These are phyloP conservation scores for Medicago truncatula DNA, from an alignment of 306 rosid species.

Conservation along the genomic window DNA sequence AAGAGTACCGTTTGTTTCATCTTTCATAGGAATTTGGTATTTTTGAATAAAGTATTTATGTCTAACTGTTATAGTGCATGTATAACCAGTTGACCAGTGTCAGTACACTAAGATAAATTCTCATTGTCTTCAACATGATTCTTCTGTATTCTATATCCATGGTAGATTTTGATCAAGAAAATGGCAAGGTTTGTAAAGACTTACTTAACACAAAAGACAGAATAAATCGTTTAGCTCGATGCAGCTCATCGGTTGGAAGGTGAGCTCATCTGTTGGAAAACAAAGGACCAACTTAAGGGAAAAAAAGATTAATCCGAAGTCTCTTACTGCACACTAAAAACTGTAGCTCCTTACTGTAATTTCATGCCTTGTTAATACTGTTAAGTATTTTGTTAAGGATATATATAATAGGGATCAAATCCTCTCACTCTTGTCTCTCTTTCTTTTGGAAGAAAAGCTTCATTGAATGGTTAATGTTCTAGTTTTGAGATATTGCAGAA, in stretches of 20 bases:
- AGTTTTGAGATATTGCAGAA: too few species aligned
- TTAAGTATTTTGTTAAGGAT: too few species aligned
- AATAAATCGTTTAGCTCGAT: conserved; percentile 14
- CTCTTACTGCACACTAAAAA: too few species aligned
- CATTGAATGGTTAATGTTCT: too few species aligned
- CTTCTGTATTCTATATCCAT: conserved; percentile 83
- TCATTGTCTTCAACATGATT: conserved; percentile 57
- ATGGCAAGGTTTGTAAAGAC: conserved; percentile 54
- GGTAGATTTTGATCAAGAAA: conserved; percentile 79
- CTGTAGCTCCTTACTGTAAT: too few species aligned
- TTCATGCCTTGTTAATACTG: too few species aligned
- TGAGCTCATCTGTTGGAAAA: conserved; percentile 26
- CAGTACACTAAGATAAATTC: conserved; percentile 21
- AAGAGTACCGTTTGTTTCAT: background rate
- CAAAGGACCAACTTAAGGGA: too few species aligned
- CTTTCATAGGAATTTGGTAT: background rate
- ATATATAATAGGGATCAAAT: too few species aligned
- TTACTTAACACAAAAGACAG: conserved; percentile 78
- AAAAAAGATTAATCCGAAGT: too few species aligned
- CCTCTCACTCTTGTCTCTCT: too few species aligned
- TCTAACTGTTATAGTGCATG: background rate
- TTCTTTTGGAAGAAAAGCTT: too few species aligned
- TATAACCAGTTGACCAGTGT: conserved; percentile 10
- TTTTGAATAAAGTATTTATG: conserved; percentile 25
- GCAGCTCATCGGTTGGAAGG: conserved; percentile 89